A percentile compares a stretch with the other conserved stretches of the same genome.
Evolutionary conservation across 2,329 filamentous ascomycete genomes (phyloP).

Genomic region (Zopfia rhizophila): DNA sequence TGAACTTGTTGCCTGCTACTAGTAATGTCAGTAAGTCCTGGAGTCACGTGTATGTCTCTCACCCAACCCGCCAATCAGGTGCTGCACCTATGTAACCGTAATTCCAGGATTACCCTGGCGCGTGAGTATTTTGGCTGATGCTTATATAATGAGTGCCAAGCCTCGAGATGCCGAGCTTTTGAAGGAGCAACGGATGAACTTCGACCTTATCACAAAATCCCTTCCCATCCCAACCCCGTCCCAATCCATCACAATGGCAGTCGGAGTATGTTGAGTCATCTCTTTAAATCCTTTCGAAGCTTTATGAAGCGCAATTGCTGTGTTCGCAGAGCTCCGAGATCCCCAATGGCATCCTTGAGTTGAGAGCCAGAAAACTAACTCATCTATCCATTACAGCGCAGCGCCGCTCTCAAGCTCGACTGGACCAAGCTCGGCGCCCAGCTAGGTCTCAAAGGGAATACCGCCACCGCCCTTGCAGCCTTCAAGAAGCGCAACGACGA

Average conservation of each 20-base stretch:
- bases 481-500: constrained; percentile 99
- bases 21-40: too few species aligned
- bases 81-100: too few species aligned
- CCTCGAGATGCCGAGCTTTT: constrained; percentile 2
- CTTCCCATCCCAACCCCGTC: constrained; percentile 46
- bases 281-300: constrained; percentile 29
- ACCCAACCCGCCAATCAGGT: too few species aligned
- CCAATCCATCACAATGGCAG: constrained; percentile 56
- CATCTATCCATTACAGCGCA: constrained; percentile 72
- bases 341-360: constrained; percentile 39
- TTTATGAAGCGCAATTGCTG: constrained; percentile 39
- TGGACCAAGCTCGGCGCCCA: constrained; percentile 95
- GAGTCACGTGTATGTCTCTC: too few species aligned
- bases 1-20: too few species aligned
- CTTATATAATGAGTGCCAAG: constrained; percentile 5
- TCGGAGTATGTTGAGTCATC: constrained; percentile 52
- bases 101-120: too few species aligned
- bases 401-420: constrained; percentile 99
- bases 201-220: constrained; percentile 59
- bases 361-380: constrained; percentile 44
- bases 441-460: constrained; percentile 95
- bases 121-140: background rate
- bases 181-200: constrained; percentile 25
- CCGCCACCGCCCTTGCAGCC: constrained; percentile 86
- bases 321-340: constrained; percentile 35